Percentiles rank a stretch among this genome's conserved stretches.
These are phyloP conservation scores for Naegleria fowleri DNA, from an alignment of 208 protist genomes.

Conservation along the genomic window DNA sequence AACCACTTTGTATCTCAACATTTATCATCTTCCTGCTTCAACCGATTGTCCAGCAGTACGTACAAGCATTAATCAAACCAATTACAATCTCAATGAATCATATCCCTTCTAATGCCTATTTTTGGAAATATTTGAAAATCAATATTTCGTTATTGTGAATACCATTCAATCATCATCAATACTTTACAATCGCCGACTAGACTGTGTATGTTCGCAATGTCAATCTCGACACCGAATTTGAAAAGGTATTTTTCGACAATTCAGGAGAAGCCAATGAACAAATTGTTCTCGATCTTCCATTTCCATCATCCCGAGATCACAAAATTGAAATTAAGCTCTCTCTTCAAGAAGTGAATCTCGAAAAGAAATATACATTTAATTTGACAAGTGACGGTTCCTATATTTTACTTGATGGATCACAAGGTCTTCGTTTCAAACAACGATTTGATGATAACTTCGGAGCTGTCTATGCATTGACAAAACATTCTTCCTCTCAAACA, in stretches of 20 bases:
- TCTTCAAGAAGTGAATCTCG: not conserved
- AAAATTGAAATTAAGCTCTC: not conserved
- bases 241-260: not conserved
- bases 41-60: too few species aligned
- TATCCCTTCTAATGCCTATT: too few species aligned
- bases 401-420: not conserved
- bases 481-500: not conserved
- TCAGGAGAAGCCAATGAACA: not conserved
- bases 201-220: not conserved
- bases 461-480: not conserved
- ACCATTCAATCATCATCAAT: too few species aligned
- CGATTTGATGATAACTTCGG: not conserved
- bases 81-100: too few species aligned
- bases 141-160: too few species aligned
- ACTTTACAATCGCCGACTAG: too few species aligned
- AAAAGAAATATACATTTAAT: not conserved
- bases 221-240: not conserved
- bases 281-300: not conserved
- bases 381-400: not conserved
- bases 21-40: too few species aligned
- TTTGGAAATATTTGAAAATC: too few species aligned
- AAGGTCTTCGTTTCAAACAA: not conserved
- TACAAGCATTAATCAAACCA: too few species aligned
- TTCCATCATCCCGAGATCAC: not conserved
- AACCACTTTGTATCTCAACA: too few species aligned